These are phyloP conservation scores for Corylus avellana DNA, from an alignment of 306 rosid genomes.

Conservation along the genomic window DNA sequence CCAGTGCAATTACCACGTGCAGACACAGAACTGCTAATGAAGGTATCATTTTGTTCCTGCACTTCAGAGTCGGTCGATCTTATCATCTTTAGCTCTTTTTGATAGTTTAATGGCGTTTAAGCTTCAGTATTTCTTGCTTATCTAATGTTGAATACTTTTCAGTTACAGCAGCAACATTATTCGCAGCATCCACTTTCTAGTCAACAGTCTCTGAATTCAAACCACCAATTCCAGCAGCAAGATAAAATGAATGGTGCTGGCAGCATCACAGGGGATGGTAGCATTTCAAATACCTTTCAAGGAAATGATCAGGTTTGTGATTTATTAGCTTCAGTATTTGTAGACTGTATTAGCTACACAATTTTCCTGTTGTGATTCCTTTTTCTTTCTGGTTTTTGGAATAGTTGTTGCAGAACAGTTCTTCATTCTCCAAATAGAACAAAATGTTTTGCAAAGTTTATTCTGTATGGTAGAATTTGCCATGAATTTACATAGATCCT, in stretches of 20 bases:
- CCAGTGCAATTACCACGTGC: constrained; percentile 49
- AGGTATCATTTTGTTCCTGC: constrained; percentile 43
- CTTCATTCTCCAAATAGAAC: neutral
- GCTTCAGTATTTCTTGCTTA: constrained; percentile 13
- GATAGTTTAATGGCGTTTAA: constrained; percentile 13
- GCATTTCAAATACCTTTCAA: constrained; percentile 45
- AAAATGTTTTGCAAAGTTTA: neutral
- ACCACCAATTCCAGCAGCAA: constrained; percentile 46
- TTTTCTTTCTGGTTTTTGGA: neutral
- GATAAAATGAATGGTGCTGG: constrained; percentile 47
- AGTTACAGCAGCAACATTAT: constrained; percentile 46
- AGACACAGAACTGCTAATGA: constrained; percentile 44
- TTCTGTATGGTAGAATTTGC: neutral
- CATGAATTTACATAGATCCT: neutral
- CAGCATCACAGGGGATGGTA: constrained; percentile 36
- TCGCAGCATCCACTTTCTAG: constrained; percentile 46
- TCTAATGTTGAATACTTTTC: constrained; percentile 20
- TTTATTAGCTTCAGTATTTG: constrained; percentile 10
- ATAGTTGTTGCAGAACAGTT: neutral
- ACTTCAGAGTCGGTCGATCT: constrained; percentile 19
- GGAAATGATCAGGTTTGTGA: constrained; percentile 63
- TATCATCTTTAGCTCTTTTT: constrained; percentile 8
- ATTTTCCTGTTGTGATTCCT: neutral
- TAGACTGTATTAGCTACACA: neutral
- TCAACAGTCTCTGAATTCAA: constrained; percentile 49